phyloP scores from a whole-genome alignment of 2,329 filamentous ascomycete genomes.

The Zymoseptoria ardabiliae region DNA sequence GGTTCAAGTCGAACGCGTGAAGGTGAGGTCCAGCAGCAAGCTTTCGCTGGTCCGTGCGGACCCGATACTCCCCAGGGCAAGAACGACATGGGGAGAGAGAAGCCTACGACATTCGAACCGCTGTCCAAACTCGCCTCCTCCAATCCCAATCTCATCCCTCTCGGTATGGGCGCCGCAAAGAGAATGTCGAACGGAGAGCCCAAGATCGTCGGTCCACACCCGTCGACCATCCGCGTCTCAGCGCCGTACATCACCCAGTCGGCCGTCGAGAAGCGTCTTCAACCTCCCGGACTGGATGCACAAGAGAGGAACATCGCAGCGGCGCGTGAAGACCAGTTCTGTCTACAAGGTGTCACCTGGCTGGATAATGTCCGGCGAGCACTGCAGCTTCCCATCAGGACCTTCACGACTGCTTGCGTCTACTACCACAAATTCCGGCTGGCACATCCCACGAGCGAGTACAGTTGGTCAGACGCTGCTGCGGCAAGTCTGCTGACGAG shows the following conservation, averaged over 20 bases:
- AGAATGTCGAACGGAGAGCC: conserved; percentile 27
- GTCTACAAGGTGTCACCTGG: conserved; percentile 79
- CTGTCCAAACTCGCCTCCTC: not conserved
- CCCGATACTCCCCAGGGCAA: not conserved
- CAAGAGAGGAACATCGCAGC: conserved; percentile 46
- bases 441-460: conserved; percentile 75
- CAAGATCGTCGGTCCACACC: conserved; percentile 46
- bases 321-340: conserved; percentile 69
- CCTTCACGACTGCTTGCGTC: conserved; percentile 82
- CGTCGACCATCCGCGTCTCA: conserved; percentile 57
- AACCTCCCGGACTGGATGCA: conserved; percentile 52
- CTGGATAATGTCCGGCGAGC: conserved; percentile 77
- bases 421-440: conserved; percentile 94
- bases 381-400: conserved; percentile 80
- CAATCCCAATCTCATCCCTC: not conserved
- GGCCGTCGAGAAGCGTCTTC: conserved; percentile 64
- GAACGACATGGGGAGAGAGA: conserved; percentile 1
- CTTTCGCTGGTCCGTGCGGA: not conserved
- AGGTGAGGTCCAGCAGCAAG: not conserved
- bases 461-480: conserved; percentile 74
- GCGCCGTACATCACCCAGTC: conserved; percentile 78
- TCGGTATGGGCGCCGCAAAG: conserved; percentile 26
- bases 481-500: conserved; percentile 83
- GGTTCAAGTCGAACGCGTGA: not conserved
- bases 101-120: conserved; percentile 1